Evolutionary conservation across 2,329 filamentous ascomycete genomes (phyloP), one percentile per base, ranked within the genome.

Genomic region (Sclerotinia nivalis): DNA sequence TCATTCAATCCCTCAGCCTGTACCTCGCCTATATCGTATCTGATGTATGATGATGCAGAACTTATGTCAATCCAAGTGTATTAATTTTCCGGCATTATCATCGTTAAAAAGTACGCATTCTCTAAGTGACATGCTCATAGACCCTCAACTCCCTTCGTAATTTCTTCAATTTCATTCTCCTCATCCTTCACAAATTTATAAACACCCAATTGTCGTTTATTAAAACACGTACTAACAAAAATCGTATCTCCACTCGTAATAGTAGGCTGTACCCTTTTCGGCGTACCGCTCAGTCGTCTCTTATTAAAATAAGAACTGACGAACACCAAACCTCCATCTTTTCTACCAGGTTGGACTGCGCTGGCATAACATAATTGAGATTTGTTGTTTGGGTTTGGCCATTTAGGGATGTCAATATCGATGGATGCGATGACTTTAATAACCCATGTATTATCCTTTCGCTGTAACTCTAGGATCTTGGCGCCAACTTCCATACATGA

Each of bases 311-410:
- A 69, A 25, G 66, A 69, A 47, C 66, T 69, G 5, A 47, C 25
- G 22, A 69, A 64, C 5, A 18, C 40, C 28, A 15, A 31, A 15
- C 64, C 74, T 22, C 76, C 61, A 62, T 25, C 45, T 43, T 31
- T 55, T 10, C 15, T 76, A 1, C 13, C 40, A 45, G 84, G 84
- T 73, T 86, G 84, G 70, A 88, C 86, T 80, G 94, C 93, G 75
- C 91, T 92, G 9, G 91, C 94, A 79, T 98, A 98, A 76, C 97
- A 97, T 93, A 98, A 84, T 78, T 97, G 93, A 77, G 95, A 92
- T 74, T 93, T 91, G 76, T 97, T 97, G 66, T 84, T 86, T 0
- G 86, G 49, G 25, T 73, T 72, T 50, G 31, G 25, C 28, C 54
- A 66, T 56, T 31, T 43, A 7, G 59, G 59, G 13, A 45, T 54